Evolutionary conservation across 2,329 filamentous ascomycete genomes (phyloP).

Genomic region (Aspergillus felis): DNA sequence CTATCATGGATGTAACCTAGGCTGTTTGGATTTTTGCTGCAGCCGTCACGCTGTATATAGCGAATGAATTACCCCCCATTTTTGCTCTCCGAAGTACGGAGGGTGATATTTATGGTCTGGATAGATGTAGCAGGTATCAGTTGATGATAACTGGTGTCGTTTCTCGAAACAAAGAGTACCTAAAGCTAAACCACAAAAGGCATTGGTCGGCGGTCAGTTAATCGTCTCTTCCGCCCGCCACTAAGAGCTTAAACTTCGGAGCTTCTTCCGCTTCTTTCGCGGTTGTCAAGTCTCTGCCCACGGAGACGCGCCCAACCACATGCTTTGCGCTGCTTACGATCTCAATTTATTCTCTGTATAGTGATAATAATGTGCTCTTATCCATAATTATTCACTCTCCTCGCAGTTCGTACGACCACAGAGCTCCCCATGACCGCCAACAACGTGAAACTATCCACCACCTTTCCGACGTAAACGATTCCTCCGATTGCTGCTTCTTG

Average conservation of each 20-base stretch:
- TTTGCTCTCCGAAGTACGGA: too few relatives aligned
- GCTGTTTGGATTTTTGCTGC: too few relatives aligned
- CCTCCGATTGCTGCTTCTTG: not conserved
- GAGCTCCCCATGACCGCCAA: not conserved
- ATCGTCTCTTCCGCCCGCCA: not conserved
- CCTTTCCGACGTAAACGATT: not conserved
- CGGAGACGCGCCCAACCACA: not conserved
- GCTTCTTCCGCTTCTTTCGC: not conserved
- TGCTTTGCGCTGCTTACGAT: not conserved
- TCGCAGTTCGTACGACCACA: not conserved
- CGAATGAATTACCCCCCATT: too few relatives aligned
- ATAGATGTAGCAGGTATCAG: too few relatives aligned
- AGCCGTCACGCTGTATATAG: too few relatives aligned
- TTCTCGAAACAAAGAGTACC: too few relatives aligned
- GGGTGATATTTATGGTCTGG: too few relatives aligned
- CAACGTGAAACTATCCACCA: not conserved
- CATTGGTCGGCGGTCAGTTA: too few relatives aligned
- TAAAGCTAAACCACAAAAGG: too few relatives aligned
- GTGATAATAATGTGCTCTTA: not conserved
- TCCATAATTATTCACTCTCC: not conserved
- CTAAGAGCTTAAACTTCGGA: not conserved
- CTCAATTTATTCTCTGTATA: not conserved
- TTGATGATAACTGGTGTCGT: too few relatives aligned
- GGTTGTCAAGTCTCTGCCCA: not conserved
- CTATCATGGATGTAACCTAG: too few relatives aligned